Conservation (phyloP, 805 yeast genomes). For the Sungouiozyma intestinalis region DNA sequence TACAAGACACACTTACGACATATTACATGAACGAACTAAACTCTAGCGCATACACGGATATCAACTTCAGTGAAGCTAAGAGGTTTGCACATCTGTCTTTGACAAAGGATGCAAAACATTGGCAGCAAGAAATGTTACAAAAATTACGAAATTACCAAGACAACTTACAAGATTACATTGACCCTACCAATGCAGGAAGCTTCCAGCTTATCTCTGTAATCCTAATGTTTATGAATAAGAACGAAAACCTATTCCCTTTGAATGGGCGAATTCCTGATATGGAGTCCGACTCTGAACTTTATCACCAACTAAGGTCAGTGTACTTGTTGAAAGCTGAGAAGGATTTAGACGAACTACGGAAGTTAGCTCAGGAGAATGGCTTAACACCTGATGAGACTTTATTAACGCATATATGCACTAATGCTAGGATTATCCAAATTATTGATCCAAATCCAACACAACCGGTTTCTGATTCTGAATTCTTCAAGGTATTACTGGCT, state of each 20-base stretch:
- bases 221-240: conserved; percentile 1
- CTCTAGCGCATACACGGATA: conserved; percentile 27
- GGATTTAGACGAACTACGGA: conserved; percentile 38
- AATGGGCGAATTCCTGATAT: conserved; percentile 78
- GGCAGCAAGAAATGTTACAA: background rate
- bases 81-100: conserved; percentile 35
- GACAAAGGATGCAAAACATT: background rate
- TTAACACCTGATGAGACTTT: background rate
- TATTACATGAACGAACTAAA: conserved; percentile 19
- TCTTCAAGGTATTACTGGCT: background rate
- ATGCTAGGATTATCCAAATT: conserved; percentile 31
- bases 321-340: conserved; percentile 44
- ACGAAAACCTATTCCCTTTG: conserved; percentile 36
- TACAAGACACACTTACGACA: background rate
- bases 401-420: conserved; percentile 1
- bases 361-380: conserved; percentile 7
- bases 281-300: conserved; percentile 64
- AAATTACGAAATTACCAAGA: background rate
- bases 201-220: conserved; percentile 5
- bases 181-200: conserved; percentile 7
- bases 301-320: conserved; percentile 45
- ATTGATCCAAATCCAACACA: conserved; percentile 22
- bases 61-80: conserved; percentile 44
- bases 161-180: conserved; percentile 11
- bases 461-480: background rate